Conservation (phyloP, 805 yeast species). For the Ogataea dorogensis region DNA sequence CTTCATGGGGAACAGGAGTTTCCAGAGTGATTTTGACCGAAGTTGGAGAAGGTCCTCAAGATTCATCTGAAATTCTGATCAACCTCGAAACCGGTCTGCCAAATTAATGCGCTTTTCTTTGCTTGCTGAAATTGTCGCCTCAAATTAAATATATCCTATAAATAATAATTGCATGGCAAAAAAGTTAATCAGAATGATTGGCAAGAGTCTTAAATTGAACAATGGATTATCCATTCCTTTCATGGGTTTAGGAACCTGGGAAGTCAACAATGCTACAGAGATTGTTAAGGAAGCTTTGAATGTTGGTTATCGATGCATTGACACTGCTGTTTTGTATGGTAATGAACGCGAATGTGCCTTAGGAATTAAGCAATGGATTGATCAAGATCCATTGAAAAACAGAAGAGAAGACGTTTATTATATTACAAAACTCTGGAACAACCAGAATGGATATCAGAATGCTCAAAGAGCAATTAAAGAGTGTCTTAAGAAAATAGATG, state of each 20-base stretch:
- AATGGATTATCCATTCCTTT: slow-evolving; percentile 53
- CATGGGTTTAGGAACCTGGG: slow-evolving; percentile 52
- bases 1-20: slow-evolving; percentile 51
- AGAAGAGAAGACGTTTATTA: slow-evolving; percentile 55
- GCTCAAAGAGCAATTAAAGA: slow-evolving; percentile 59
- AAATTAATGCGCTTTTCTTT: slow-evolving; percentile 29
- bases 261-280: slow-evolving; percentile 36
- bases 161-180: slow-evolving; percentile 1
- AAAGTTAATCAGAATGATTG: slow-evolving; percentile 6
- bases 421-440: slow-evolving; percentile 75
- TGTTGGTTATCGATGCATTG: slow-evolving; percentile 46
- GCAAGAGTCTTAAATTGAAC: slow-evolving; percentile 40
- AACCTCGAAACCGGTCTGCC: slow-evolving; percentile 62
- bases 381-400: slow-evolving; percentile 35
- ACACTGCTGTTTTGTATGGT: slow-evolving; percentile 47
- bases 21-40: slow-evolving; percentile 79
- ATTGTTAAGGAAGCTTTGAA: slow-evolving; percentile 44
- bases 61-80: slow-evolving; percentile 53
- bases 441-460: slow-evolving; percentile 54
- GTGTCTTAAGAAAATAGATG: slow-evolving; percentile 51
- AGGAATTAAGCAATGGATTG: slow-evolving; percentile 43
- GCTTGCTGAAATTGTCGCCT: background rate
- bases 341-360: slow-evolving; percentile 50
- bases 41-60: slow-evolving; percentile 86
- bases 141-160: slow-evolving; percentile 1